Evolutionary conservation across 2,329 filamentous ascomycete species (phyloP), one percentile per base, ranked within the genome.

Genomic region (Periglandula ipomoeae): DNA sequence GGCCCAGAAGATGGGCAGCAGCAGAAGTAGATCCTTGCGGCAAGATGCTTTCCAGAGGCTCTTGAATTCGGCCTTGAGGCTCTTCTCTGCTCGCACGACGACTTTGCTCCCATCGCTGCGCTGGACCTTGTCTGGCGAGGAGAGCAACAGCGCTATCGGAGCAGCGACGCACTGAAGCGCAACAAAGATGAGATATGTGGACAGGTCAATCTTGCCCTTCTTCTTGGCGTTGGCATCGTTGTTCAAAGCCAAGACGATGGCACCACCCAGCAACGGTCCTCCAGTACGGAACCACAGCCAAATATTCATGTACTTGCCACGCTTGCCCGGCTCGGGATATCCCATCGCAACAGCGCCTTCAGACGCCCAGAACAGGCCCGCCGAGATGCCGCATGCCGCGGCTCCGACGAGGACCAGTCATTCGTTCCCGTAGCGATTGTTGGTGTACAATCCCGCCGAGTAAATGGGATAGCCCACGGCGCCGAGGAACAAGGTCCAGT

Each of bases 361-460:
- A 8, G 66, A 65, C 0, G 71, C 70, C 73, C 73, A 76, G 60
- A 76, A 75, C 1, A 75, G 59, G 1, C 71, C 72, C 0, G 73
- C 73, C 1, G 67, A 70, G 22, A 74, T 56, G 26, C 73, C 73
- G 56, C 72, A 76, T 3, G 67, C 61, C 1, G 68, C 72, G 3
- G 72, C 69, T 17, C 73, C 73, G 5, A 76, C 58, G 0, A 75
- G 63, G 1, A 76, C 71, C 26, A 76, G 68, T 74, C 73, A 77
- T 13, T 65, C 70, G 44, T 73, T 76, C 5, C 74, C 74, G 53
- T 65, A 75, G 4, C 70, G 64, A 56, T 74, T 74, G 55, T 74
- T 74, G 44, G 65, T 66, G 55, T 76, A 76, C 30, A 77, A 59
- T 2, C 69, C 70, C 7, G 71, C 72, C 2, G 60, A 59, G 51